These are phyloP conservation scores for Globisporangium nagaii DNA, from an alignment of 352 stramenopile genomes.

Conservation along the genomic window DNA sequence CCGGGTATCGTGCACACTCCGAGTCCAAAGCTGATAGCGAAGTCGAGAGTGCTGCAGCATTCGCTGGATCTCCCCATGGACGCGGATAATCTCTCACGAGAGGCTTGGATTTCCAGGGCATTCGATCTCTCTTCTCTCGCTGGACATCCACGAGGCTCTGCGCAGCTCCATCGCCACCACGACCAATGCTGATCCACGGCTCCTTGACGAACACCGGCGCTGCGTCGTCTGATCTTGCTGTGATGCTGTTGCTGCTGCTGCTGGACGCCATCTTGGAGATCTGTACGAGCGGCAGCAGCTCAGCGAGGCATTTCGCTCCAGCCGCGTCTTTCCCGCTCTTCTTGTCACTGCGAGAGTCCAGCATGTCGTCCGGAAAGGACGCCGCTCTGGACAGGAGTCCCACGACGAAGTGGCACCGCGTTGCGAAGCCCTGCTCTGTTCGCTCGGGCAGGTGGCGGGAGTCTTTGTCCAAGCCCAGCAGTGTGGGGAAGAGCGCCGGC, in stretches of 20 bases:
- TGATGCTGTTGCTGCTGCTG: not conserved
- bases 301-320: not conserved
- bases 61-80: slow-evolving; percentile 12
- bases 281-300: slow-evolving; percentile 7
- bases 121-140: not conserved
- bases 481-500: slow-evolving; percentile 30
- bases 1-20: not conserved
- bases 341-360: not conserved
- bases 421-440: slow-evolving; percentile 6
- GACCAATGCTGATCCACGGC: not conserved
- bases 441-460: not conserved
- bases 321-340: slow-evolving; percentile 3
- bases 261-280: slow-evolving; percentile 6
- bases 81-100: slow-evolving; percentile 15
- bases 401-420: slow-evolving; percentile 34
- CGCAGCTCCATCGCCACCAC: not conserved
- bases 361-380: slow-evolving; percentile 32
- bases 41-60: not conserved
- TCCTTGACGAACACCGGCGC: not conserved
- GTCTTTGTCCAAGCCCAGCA: slow-evolving; percentile 13
- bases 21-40: not conserved
- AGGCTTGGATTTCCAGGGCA: slow-evolving; percentile 16
- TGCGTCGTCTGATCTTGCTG: not conserved
- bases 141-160: not conserved
- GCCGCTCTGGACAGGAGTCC: slow-evolving; percentile 38